Evolutionary conservation across 768 basidiomycete genomes (phyloP).

Genomic region (Naematelia encephala): DNA sequence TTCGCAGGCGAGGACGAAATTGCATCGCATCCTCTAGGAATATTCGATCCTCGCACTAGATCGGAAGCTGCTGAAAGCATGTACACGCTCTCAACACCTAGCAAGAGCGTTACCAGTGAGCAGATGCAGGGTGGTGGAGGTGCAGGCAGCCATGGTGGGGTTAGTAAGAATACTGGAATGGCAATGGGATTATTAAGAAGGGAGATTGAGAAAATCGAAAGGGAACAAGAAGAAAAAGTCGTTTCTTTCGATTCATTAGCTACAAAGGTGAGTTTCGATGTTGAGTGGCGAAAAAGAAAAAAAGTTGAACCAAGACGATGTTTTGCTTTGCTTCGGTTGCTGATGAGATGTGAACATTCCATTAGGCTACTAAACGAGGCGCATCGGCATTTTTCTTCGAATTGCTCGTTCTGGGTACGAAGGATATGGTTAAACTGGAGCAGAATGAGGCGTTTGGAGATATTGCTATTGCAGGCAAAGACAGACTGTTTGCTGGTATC

Average conservation of each 20-base stretch:
- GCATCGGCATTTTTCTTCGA: slow-evolving; percentile 98
- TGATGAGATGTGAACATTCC: slow-evolving; percentile 9
- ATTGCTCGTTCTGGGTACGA: slow-evolving; percentile 85
- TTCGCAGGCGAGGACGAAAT: slow-evolving; percentile 57
- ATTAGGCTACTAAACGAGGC: slow-evolving; percentile 80
- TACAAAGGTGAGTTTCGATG: slow-evolving; percentile 31
- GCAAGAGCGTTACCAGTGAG: slow-evolving; percentile 22
- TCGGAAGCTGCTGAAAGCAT: slow-evolving; percentile 19
- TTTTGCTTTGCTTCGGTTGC: too few species aligned
- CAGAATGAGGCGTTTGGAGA: slow-evolving; percentile 77
- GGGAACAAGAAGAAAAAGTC: slow-evolving; percentile 56
- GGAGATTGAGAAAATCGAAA: slow-evolving; percentile 54
- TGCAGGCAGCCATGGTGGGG: slow-evolving; percentile 17
- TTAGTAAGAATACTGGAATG: slow-evolving; percentile 41
- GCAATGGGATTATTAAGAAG: slow-evolving; percentile 52
- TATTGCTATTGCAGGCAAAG: slow-evolving; percentile 76
- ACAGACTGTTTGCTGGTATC: slow-evolving; percentile 70
- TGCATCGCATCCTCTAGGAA: slow-evolving; percentile 59
- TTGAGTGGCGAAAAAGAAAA: background rate
- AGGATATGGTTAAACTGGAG: slow-evolving; percentile 78
- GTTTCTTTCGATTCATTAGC: slow-evolving; percentile 64
- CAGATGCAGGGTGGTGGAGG: background rate
- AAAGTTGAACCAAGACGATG: too few species aligned
- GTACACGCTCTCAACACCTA: slow-evolving; percentile 28
- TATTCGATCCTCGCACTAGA: slow-evolving; percentile 49